Evolutionary conservation across 768 basidiomycete species (phyloP).

Genomic region (Kwoniella mangroviensis): DNA sequence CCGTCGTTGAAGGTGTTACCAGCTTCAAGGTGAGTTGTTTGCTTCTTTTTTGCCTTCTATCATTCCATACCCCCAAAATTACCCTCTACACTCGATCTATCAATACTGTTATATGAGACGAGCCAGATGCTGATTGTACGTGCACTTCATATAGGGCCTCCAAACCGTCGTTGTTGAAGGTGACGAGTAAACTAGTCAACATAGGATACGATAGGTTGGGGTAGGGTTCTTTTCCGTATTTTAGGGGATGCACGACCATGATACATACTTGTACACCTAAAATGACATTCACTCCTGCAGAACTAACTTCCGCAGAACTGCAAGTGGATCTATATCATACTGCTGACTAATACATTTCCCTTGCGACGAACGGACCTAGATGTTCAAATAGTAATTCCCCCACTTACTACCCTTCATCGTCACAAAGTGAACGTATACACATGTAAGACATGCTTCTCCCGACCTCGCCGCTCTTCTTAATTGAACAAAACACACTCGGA

Average conservation of each 20-base stretch:
- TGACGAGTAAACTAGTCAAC: conserved; percentile 40
- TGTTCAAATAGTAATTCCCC: too few relatives aligned
- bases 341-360: background rate
- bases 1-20: conserved; percentile 70
- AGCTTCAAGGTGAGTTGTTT: conserved; percentile 89
- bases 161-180: conserved; percentile 79
- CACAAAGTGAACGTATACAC: too few relatives aligned
- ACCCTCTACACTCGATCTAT: too few relatives aligned
- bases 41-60: too few relatives aligned
- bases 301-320: background rate
- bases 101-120: background rate
- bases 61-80: too few relatives aligned
- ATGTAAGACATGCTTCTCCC: too few relatives aligned
- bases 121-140: conserved; percentile 21
- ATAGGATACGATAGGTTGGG: background rate
- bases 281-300: too few relatives aligned
- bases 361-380: too few relatives aligned
- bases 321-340: background rate
- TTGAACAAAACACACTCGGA: too few relatives aligned
- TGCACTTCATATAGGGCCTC: conserved; percentile 68
- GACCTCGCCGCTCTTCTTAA: too few relatives aligned
- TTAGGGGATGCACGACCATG: conserved; percentile 17
- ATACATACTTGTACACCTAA: background rate
- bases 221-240: conserved; percentile 12
- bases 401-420: too few relatives aligned